Base-by-base conservation (phyloP, 768 basidiomycete species). In the Auricularia sp. region DNA sequence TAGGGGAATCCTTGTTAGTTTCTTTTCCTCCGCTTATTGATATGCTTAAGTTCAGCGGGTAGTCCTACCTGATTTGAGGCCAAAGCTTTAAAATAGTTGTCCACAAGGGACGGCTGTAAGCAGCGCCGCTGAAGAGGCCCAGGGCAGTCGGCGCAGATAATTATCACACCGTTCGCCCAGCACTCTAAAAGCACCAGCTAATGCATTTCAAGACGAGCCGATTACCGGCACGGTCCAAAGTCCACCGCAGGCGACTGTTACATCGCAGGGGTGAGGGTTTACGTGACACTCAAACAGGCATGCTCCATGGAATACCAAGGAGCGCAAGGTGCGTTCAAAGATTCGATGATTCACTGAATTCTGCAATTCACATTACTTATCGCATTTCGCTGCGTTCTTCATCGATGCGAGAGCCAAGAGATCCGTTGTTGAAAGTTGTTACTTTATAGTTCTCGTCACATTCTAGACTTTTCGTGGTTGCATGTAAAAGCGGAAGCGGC, bases 21-120 rank as follows among this genome's bases (percentile, higher is more conserved):
- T 87, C 87, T 89, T 89, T 88, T 88, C 87, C 87, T 88, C 86
- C 83, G 83, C 87, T 89, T 87, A 87, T 86, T 88, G 84, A 88
- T 88, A 87, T 87, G 86, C 87, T 88, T 87, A 88, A 88, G 84
- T 88, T 87, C 85, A 86, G 86, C 82, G 83, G 86, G 87, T 88
- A 87, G 80, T 85, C 86, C 84, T 84, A 82, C 85, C 84, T 85
- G 85, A 87, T 86, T 83, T 85, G 86, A 88, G 86, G 84, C 85
- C 85, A 83, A 77, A 78, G 71, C 54, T 37, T 51, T 64, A 69
- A 67, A 65, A 62, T 65, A 37, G 42, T 14, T 66, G 51, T 62
- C 56, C 44, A 29, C 42, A 36, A 64, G 59, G 63, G 71, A 70
- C 68, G 61, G 64, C 69, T 73, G 61, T 66, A 70, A 71, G 71